Evolutionary conservation across 306 rosid genomes (phyloP).

Genomic region (Begonia fuchsioides): DNA sequence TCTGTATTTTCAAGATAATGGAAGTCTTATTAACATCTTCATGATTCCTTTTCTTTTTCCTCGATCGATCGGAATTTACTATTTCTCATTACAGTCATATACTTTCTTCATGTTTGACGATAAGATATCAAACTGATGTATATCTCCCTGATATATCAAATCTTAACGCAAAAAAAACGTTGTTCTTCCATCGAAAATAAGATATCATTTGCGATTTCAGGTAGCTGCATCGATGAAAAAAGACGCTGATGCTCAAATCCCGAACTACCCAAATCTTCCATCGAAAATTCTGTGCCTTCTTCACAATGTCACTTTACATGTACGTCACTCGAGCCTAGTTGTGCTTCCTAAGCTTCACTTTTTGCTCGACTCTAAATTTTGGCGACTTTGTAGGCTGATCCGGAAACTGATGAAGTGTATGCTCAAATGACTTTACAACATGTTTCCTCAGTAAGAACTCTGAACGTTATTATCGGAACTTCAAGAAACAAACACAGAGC

Average conservation of each 20-base stretch:
- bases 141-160: no score
- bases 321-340: conserved; percentile 9
- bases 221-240: conserved; percentile 87
- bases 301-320: conserved; percentile 80
- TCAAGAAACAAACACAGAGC: no score
- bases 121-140: no score
- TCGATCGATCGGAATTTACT: no score
- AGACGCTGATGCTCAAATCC: conserved; percentile 65
- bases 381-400: conserved; percentile 55
- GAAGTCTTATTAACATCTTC: no score
- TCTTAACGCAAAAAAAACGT: no score
- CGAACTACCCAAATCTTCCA: conserved; percentile 75
- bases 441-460: conserved; percentile 49
- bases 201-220: conserved; percentile 35
- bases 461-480: background rate
- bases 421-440: conserved; percentile 95
- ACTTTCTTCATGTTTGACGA: no score
- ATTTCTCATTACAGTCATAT: no score
- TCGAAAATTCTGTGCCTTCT: conserved; percentile 71
- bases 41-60: no score
- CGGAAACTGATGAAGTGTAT: conserved; percentile 86
- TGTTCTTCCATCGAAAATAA: background rate
- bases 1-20: no score
- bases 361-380: background rate
- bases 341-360: background rate